Evolutionary conservation across 768 basidiomycete genomes (phyloP).

Genomic region (Bullera alba): DNA sequence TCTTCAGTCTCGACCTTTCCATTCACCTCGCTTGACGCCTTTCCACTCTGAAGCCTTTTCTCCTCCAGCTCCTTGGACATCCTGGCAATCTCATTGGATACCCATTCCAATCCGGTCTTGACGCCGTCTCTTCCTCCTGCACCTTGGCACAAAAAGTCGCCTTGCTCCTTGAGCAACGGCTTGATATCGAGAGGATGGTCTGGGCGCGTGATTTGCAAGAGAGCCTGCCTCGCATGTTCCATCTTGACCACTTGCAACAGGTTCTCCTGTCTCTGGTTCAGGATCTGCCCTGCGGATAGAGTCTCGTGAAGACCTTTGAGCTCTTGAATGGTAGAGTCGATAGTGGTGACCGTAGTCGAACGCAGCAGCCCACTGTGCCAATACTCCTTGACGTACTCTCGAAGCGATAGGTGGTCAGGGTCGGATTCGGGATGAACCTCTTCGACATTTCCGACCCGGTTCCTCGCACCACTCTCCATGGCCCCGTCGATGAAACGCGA

Average conservation of each 20-base stretch:
- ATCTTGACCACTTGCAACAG: not conserved
- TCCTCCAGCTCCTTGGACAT: slow-evolving; percentile 2
- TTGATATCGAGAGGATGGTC: slow-evolving; percentile 28
- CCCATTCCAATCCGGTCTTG: slow-evolving; percentile 17
- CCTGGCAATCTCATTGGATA: slow-evolving; percentile 9
- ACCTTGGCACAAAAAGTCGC: slow-evolving; percentile 25
- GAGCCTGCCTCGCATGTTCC: slow-evolving; percentile 9
- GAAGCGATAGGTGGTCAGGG: slow-evolving; percentile 13
- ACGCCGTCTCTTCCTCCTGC: slow-evolving; percentile 19
- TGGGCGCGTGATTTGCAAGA: slow-evolving; percentile 11
- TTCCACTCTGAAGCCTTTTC: not conserved
- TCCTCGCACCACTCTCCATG: slow-evolving; percentile 9
- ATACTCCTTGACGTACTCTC: slow-evolving; percentile 12
- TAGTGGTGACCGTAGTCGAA: not conserved
- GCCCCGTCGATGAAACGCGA: slow-evolving; percentile 36
- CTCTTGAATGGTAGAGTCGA: not conserved
- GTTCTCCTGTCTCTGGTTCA: not conserved
- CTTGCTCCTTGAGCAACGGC: slow-evolving; percentile 15
- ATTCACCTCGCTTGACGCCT: not conserved
- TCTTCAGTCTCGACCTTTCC: not conserved
- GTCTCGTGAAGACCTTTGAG: not conserved
- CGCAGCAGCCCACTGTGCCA: slow-evolving; percentile 3
- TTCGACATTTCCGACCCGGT: not conserved
- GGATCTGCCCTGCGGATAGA: not conserved
- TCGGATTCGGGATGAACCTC: too few species aligned